Base-by-base conservation (phyloP, 805 yeast genomes). In the Saccharomycopsis babjevae region DNA sequence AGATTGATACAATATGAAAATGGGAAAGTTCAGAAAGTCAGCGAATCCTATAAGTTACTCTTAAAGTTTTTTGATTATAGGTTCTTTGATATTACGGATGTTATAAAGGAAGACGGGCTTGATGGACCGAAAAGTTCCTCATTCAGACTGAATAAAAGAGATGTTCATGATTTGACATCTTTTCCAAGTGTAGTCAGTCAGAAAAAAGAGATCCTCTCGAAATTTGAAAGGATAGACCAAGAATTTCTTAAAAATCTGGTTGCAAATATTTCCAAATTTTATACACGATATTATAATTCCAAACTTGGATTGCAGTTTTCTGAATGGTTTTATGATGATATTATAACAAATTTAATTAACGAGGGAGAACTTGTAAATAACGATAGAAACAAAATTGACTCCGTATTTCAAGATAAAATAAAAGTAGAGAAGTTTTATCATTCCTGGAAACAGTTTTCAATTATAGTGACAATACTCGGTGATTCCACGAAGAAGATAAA, bases 401-500 rank as follows among this genome's bases (percentile, higher is more conserved):
- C 65, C 8, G 57, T 56, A n/a, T 65, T 72, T 59, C 67, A 73
- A 25, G 70, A 74, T 20, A 73, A 76, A 20, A 72, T 83, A 40
- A 71, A 73, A 0, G 78, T 85, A 22, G 67, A 71, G 40, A 79
- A 80, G 59, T 75, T 88, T 63, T 73, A 79, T 30, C 97, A 92
- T 70, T 67, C 76, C 2, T 92, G 97, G 96, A 77, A 75, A 64
- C 97, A 92, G 72, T 85, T 80, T 68, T 86, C 94, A 3, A 76
- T 89, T 3, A 79, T 92, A 58, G 89, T 88, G 10, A 76, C 79
- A 16, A 77, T 92, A 54, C 70, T 76, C 1, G 40, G 39, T 5
- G 79, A 79, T 25, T 77, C 78, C 20, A 56, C 62, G 15, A 67
- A 62, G 32, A 67, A 67, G 20, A 73, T 76, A 54, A 78, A 75